These are phyloP conservation scores for Chaetomiaceae sp. DNA, from an alignment of 2,329 filamentous ascomycete genomes.

Conservation along the genomic window DNA sequence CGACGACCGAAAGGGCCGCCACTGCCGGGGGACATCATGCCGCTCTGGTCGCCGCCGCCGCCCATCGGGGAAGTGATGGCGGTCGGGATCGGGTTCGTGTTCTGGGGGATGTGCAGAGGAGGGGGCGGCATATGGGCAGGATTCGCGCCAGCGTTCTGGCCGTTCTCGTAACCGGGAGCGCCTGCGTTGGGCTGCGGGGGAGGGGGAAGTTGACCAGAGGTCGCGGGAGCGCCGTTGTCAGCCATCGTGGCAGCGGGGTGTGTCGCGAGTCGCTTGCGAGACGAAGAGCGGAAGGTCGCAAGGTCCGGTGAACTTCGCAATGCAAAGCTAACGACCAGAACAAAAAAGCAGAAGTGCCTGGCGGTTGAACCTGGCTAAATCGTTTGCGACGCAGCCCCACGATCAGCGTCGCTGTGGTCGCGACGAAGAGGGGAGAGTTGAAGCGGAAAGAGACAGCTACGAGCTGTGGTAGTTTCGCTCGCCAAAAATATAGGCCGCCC, in stretches of 20 bases:
- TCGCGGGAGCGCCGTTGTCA: slow-evolving; percentile 61
- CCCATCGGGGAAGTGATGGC: slow-evolving; percentile 86
- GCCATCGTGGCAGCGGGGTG: slow-evolving; percentile 55
- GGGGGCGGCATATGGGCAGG: slow-evolving; percentile 81
- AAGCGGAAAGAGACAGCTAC: neutral
- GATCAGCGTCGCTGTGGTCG: neutral
- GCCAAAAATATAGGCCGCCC: neutral
- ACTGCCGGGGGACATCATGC: slow-evolving; percentile 79
- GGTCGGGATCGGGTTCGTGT: slow-evolving; percentile 90
- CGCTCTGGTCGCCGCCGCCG: slow-evolving; percentile 49
- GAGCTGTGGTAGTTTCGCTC: slow-evolving; percentile 5
- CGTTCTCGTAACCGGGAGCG: slow-evolving; percentile 71
- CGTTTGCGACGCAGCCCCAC: neutral
- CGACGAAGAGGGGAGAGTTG: neutral
- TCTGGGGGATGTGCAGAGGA: slow-evolving; percentile 88
- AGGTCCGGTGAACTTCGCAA: slow-evolving; percentile 19
- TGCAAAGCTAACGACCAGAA: slow-evolving; percentile 8
- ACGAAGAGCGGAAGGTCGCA: slow-evolving; percentile 14
- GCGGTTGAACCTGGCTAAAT: neutral
- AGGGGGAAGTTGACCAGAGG: slow-evolving; percentile 60
- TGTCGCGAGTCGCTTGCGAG: slow-evolving; percentile 14
- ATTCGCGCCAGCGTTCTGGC: slow-evolving; percentile 64
- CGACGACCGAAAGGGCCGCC: slow-evolving; percentile 77
- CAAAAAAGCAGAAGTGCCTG: neutral
- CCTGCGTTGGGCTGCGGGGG: slow-evolving; percentile 62